Evolutionary conservation across 2,329 filamentous ascomycete species (phyloP).

Genomic region (Tetracladium maxilliforme): DNA sequence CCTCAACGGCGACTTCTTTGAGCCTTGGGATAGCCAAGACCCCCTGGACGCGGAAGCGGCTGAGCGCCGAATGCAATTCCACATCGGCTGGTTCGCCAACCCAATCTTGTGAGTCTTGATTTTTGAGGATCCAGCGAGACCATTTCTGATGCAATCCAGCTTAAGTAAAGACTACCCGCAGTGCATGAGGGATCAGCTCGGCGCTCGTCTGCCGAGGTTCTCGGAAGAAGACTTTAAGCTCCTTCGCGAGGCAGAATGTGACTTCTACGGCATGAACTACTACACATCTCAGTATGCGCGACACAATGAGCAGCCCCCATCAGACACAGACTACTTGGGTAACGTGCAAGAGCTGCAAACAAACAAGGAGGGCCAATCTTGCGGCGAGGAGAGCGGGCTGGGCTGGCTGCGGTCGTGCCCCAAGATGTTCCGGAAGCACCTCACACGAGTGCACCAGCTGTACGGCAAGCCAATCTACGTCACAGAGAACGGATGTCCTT

Average conservation of each 20-base stretch:
- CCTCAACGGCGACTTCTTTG: slow-evolving; percentile 12
- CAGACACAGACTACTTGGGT: slow-evolving; percentile 9
- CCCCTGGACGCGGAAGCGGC: slow-evolving; percentile 9
- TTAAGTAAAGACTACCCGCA: slow-evolving; percentile 9
- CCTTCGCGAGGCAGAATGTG: slow-evolving; percentile 7
- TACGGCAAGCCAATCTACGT: slow-evolving; percentile 11
- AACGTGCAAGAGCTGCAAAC: slow-evolving; percentile 9
- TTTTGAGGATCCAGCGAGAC: not conserved
- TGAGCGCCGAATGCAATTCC: slow-evolving; percentile 12
- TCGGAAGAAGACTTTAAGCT: slow-evolving; percentile 7
- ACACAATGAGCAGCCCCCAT: slow-evolving; percentile 8
- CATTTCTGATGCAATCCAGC: not conserved
- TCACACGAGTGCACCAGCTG: slow-evolving; percentile 10
- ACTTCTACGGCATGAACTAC: slow-evolving; percentile 15
- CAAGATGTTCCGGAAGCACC: slow-evolving; percentile 10
- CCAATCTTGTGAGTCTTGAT: slow-evolving; percentile 14
- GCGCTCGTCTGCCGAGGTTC: slow-evolving; percentile 9
- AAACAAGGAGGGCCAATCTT: slow-evolving; percentile 9
- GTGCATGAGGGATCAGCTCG: slow-evolving; percentile 10
- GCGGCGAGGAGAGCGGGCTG: slow-evolving; percentile 9
- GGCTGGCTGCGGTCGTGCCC: slow-evolving; percentile 8
- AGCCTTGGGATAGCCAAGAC: slow-evolving; percentile 10
- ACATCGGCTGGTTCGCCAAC: slow-evolving; percentile 14
- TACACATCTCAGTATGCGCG: slow-evolving; percentile 13
- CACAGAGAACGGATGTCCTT: slow-evolving; percentile 17